Evolutionary conservation across 2,329 filamentous ascomycete species (phyloP).

Genomic region (Penicillium italicum): DNA sequence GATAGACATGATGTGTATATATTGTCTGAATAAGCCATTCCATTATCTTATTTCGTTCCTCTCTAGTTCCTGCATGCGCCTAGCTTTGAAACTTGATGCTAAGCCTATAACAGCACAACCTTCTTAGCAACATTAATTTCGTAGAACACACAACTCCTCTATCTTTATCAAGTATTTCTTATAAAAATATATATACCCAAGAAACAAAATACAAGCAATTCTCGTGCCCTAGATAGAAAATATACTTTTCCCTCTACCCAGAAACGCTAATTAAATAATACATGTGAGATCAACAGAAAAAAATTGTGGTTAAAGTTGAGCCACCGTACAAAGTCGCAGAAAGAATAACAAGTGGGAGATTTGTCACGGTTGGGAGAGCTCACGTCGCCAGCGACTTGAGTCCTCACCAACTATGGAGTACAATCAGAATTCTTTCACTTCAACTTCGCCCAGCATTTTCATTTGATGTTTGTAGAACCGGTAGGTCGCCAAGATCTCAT

Average conservation of each 20-base stretch:
- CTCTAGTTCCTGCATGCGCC: background rate
- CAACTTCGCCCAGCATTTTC: too few species aligned
- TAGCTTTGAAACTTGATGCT: background rate
- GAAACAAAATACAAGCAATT: constrained; percentile 1
- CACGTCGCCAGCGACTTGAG: too few species aligned
- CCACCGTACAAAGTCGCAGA: too few species aligned
- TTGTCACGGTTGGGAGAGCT: too few species aligned
- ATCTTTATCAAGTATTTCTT: background rate
- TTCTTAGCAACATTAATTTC: background rate
- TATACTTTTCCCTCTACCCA: constrained; percentile 15
- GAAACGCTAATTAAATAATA: constrained; percentile 26
- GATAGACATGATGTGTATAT: constrained; percentile 38
- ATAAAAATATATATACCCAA: background rate
- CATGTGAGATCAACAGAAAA: too few species aligned
- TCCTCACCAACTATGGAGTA: too few species aligned
- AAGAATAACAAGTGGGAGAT: too few species aligned
- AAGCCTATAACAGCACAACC: background rate
- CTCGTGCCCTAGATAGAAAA: constrained; percentile 1
- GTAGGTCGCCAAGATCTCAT: too few species aligned
- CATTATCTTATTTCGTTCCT: constrained; percentile 10
- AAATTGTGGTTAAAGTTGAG: too few species aligned
- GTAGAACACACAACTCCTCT: background rate
- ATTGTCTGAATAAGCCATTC: constrained; percentile 33
- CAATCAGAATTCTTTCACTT: too few species aligned
- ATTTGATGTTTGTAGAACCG: too few species aligned